These are phyloP conservation scores for Candida succiphila DNA, from an alignment of 805 yeast genomes.

Conservation along the genomic window DNA sequence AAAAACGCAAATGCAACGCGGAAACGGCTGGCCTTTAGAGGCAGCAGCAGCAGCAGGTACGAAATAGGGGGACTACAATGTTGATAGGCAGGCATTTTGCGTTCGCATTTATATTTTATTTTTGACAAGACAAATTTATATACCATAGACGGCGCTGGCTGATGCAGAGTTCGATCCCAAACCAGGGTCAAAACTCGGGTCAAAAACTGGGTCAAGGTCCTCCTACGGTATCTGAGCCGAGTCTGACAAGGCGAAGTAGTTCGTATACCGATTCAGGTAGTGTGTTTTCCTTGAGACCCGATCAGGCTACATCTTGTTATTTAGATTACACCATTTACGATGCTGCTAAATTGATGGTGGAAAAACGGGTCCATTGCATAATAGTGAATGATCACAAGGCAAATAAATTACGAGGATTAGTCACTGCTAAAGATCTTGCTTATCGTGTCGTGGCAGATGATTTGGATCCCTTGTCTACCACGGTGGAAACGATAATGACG, in stretches of 20 bases:
- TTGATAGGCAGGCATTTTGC: too few relatives aligned
- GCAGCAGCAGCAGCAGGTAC: too few relatives aligned
- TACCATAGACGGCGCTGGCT: too few relatives aligned
- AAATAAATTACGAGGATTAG: constrained; percentile 25
- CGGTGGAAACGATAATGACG: constrained; percentile 30
- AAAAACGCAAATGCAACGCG: too few relatives aligned
- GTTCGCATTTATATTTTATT: too few relatives aligned
- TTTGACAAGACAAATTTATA: too few relatives aligned
- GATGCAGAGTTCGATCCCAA: too few relatives aligned
- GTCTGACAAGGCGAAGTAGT: too few relatives aligned
- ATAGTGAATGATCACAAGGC: constrained; percentile 22
- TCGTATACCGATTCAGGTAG: neutral
- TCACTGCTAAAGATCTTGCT: constrained; percentile 38
- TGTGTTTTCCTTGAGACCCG: constrained; percentile 14
- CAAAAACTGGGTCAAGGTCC: too few relatives aligned
- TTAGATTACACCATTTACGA: constrained; percentile 21
- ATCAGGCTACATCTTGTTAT: constrained; percentile 25
- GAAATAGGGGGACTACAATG: too few relatives aligned
- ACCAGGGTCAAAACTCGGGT: too few relatives aligned
- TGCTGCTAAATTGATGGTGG: constrained; percentile 28
- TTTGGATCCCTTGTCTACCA: constrained; percentile 16
- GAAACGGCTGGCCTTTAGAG: too few relatives aligned
- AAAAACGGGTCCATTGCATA: constrained; percentile 30
- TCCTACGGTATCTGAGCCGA: neutral
- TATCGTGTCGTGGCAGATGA: constrained; percentile 27